Base-by-base conservation (phyloP, 2,329 filamentous ascomycete genomes). In the Alternaria sp. region DNA sequence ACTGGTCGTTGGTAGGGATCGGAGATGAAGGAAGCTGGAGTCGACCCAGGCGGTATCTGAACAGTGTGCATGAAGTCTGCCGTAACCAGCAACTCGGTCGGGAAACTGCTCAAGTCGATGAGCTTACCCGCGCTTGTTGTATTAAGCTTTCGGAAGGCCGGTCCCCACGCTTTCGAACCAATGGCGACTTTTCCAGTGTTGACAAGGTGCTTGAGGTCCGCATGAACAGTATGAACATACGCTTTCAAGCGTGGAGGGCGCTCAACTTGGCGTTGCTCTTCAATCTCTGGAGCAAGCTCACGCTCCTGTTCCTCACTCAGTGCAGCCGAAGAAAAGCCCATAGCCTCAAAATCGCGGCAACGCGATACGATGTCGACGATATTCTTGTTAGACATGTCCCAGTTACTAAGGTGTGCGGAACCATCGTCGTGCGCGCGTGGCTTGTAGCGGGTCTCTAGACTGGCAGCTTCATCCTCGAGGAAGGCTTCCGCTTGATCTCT, bases 221-320 rank as follows among this genome's bases (percentile, higher is more conserved):
- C 11, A 52, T 88, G 81, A 0, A 88, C 11, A 0, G 0, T 2
- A 46, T 89, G 85, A 0, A 8, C 1, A 0, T 62, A 68, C 0
- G 88, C 80, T 0, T 66, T 38, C 1, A 80, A 78, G 0, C 73
- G 57, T 0, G 72, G 67, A 0, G 87, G 85, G 1, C 78, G 79
- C 63, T 90, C 79, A 0, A 86, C 65, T 49, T 90, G 78, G 1
- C 82, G 78, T 66, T 92, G 87, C 26, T 84, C 76, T 64, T 92
- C 87, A 1, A 86, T 82, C 61, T 93, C 89, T 0, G 87, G 87
- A 0, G 86, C 81, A 0, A 92, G 78, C 62, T 92, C 90, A 0
- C 89, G 82, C 69, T 92, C 89, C 64, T 92, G 88, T 58, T 92
- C 90, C 66, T 91, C 88, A 3, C 86, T 78, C 0, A 91, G 74